Percentiles rank a stretch among this genome's conserved stretches.
phyloP scores from a whole-genome alignment of 768 basidiomycete genomes.

The Lentinus tigrinus region DNA sequence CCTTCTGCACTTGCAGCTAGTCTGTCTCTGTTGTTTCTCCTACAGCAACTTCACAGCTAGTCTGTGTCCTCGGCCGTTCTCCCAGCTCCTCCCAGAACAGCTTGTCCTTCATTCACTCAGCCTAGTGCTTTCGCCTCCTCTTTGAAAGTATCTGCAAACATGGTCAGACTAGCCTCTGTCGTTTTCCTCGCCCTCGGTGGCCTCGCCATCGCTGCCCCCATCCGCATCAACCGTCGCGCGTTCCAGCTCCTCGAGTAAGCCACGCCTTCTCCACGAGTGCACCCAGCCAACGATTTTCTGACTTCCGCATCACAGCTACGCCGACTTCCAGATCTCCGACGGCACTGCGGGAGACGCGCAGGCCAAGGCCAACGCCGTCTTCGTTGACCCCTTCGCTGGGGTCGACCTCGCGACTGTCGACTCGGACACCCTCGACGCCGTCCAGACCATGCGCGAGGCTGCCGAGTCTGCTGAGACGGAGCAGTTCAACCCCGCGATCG shows the following conservation, averaged over 20 bases:
- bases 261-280: too few species aligned
- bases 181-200: slow-evolving; percentile 5
- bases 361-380: slow-evolving; percentile 38
- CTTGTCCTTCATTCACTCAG: background rate
- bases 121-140: background rate
- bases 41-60: slow-evolving; percentile 21
- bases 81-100: background rate
- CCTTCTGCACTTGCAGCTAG: slow-evolving; percentile 17
- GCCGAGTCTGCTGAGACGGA: slow-evolving; percentile 39
- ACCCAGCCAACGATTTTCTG: background rate
- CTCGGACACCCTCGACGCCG: slow-evolving; percentile 23
- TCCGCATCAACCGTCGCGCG: slow-evolving; percentile 9
- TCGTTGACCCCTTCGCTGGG: slow-evolving; percentile 35
- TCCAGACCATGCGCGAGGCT: slow-evolving; percentile 36
- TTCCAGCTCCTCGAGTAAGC: slow-evolving; percentile 10
- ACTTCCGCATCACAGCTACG: slow-evolving; percentile 28
- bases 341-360: slow-evolving; percentile 36
- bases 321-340: slow-evolving; percentile 41
- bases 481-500: slow-evolving; percentile 37
- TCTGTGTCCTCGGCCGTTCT: slow-evolving; percentile 5
- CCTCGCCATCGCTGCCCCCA: slow-evolving; percentile 9
- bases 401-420: slow-evolving; percentile 36
- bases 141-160: background rate
- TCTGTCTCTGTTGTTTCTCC: slow-evolving; percentile 19
- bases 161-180: slow-evolving; percentile 13